Base-by-base conservation (phyloP, 805 yeast species). In the Candida michaelii region DNA sequence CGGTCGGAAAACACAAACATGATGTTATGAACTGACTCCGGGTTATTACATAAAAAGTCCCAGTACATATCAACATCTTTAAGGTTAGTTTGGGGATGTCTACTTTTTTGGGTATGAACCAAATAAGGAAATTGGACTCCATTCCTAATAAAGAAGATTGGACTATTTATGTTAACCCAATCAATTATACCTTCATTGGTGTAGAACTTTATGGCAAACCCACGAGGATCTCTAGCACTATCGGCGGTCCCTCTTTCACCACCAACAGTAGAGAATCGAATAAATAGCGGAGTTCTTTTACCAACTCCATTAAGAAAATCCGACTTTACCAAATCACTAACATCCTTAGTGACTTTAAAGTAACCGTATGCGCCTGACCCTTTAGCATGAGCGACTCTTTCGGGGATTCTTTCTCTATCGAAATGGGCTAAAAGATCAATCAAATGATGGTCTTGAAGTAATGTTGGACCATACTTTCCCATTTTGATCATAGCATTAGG, bases 341-440 rank as follows among this genome's bases (percentile, higher is more conserved):
- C 80, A 55, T 87, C 95, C 53, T 88, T 90, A 10, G 96, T 88
- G 39, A 84, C 90, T 63, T 85, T 95, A 60, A 89, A 89, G 51
- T 74, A 77, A 51, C 96, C 96, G 60, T 74, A 86, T 7, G 96
- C 96, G 59, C 96, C 96, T 10, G 90, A 85, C 52, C 96, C 96
- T 62, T 88, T 88, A 42, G 96, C 96, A 59, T 88, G 96, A 27
- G 88, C 96, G 44, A 88, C 95, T 66, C 96, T 76, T 69, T 89
- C 96, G 8, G 96, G 96, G 50, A 88, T 84, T 65, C 96, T 74
- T 66, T 88, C 96, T 53, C 95, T 76, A 67, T 86, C 95, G 56
- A 88, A 88, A 64, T 87, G 96, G 15, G 95, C 90, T 43, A 88
- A 65, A 2, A 87, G 76, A 56, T 88, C 96, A 54, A 88, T 74